Evolutionary conservation across 202 grass and related monocot species (phyloP).

Genomic region (Eragrostis tef): DNA sequence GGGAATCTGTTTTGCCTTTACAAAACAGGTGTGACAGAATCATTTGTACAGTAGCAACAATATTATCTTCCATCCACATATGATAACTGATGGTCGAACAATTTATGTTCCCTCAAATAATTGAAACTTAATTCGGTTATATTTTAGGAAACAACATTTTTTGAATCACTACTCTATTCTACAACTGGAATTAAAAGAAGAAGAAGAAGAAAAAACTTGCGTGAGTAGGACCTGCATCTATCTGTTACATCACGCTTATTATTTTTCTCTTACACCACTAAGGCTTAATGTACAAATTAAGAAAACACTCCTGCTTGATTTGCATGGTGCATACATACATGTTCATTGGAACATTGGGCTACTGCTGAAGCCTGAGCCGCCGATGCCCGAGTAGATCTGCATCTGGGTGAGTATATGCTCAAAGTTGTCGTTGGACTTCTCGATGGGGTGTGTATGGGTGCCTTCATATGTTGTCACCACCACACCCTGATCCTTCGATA

Average conservation of each 20-base stretch:
- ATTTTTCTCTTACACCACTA: slow-evolving; percentile 31
- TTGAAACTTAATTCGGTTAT: neutral
- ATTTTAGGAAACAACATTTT: neutral
- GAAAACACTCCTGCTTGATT: neutral
- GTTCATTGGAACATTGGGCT: slow-evolving; percentile 31
- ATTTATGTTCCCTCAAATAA: neutral
- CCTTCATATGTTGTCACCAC: slow-evolving; percentile 91
- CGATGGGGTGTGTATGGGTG: slow-evolving; percentile 73
- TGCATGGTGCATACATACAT: neutral
- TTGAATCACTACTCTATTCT: neutral
- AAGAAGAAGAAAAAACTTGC: neutral
- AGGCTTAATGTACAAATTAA: slow-evolving; percentile 36
- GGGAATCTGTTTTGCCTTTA: no score
- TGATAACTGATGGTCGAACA: no score
- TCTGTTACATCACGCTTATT: slow-evolving; percentile 42
- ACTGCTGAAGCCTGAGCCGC: slow-evolving; percentile 35
- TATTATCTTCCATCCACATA: no score
- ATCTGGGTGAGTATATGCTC: slow-evolving; percentile 86
- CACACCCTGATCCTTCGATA: slow-evolving; percentile 67
- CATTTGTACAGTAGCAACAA: no score
- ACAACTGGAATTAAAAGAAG: neutral
- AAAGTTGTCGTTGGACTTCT: slow-evolving; percentile 84
- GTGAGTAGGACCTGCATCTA: slow-evolving; percentile 15
- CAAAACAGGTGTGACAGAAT: no score
- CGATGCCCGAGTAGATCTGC: slow-evolving; percentile 63